phyloP scores from a whole-genome alignment of 2,329 filamentous ascomycete species.

The Aschersonia sp. region DNA sequence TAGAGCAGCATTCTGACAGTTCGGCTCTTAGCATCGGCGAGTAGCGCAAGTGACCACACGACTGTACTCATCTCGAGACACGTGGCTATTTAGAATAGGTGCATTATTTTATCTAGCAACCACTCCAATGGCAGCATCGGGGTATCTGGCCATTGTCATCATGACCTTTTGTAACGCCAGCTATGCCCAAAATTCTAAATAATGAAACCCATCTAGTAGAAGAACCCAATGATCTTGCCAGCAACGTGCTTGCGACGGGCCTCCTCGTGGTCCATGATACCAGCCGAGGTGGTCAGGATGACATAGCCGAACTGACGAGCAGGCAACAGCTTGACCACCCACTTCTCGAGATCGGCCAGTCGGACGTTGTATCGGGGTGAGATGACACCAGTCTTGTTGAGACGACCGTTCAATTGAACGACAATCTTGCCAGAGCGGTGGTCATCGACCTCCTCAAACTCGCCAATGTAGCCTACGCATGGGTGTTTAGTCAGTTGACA shows the following conservation, averaged over 20 bases:
- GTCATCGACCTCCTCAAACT: slow-evolving; percentile 99
- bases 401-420: slow-evolving; percentile 93
- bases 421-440: slow-evolving; percentile 99
- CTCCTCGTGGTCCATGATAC: slow-evolving; percentile 99
- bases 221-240: slow-evolving; percentile 99
- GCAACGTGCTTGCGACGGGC: slow-evolving; percentile 97
- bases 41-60: too few relatives aligned
- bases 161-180: slow-evolving; percentile 20
- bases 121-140: slow-evolving; percentile 15
- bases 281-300: slow-evolving; percentile 95
- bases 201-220: slow-evolving; percentile 54
- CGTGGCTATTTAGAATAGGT: neutral
- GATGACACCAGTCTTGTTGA: slow-evolving; percentile 99
- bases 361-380: slow-evolving; percentile 98
- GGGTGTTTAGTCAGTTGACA: slow-evolving; percentile 12
- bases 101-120: slow-evolving; percentile 6
- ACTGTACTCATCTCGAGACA: too few relatives aligned
- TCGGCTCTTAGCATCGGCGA: too few relatives aligned
- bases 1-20: too few relatives aligned
- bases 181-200: slow-evolving; percentile 17
- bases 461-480: slow-evolving; percentile 81
- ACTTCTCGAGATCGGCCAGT: slow-evolving; percentile 96
- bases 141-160: slow-evolving; percentile 22
- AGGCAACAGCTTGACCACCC: slow-evolving; percentile 97
- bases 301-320: slow-evolving; percentile 99